Evolutionary conservation across 2,329 filamentous ascomycete genomes (phyloP).

Genomic region (Penicillium sp.): DNA sequence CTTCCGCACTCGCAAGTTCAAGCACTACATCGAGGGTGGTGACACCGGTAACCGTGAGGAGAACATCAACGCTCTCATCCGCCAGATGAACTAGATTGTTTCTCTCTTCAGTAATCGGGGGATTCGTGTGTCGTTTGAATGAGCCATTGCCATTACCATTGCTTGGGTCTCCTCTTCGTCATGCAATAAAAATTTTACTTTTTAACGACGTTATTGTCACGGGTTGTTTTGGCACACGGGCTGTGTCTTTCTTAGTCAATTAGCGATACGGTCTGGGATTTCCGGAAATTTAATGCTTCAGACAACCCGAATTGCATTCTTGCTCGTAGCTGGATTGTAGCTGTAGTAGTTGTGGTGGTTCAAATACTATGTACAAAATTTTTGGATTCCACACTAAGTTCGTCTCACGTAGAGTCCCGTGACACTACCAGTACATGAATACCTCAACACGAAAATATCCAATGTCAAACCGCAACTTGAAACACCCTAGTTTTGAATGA

Average conservation of each 20-base stretch:
- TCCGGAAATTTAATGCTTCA: slow-evolving; percentile 42
- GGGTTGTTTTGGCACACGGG: slow-evolving; percentile 40
- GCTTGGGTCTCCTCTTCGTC: not conserved
- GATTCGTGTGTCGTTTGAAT: slow-evolving; percentile 4
- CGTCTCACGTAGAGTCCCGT: no score
- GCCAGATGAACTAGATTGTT: slow-evolving; percentile 89
- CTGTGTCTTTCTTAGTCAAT: slow-evolving; percentile 36
- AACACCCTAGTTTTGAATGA: no score
- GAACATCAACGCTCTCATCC: slow-evolving; percentile 93
- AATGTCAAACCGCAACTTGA: no score
- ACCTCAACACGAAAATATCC: no score
- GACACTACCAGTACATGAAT: no score
- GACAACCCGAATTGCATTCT: slow-evolving; percentile 36
- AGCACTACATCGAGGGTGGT: slow-evolving; percentile 98
- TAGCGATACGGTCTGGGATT: slow-evolving; percentile 40
- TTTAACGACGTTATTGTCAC: slow-evolving; percentile 27
- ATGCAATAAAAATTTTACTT: slow-evolving; percentile 24
- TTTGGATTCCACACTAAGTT: no score
- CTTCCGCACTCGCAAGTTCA: slow-evolving; percentile 97
- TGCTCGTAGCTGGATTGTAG: not conserved
- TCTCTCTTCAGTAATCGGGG: slow-evolving; percentile 11
- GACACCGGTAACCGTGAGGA: slow-evolving; percentile 99
- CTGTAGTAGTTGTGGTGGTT: not conserved
- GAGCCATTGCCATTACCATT: not conserved
- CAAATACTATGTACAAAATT: no score